Percentiles rank a stretch among this genome's conserved stretches.
Evolutionary conservation across 2,329 filamentous ascomycete species (phyloP).

Genomic region (Phaeosphaeriaceae sp.): DNA sequence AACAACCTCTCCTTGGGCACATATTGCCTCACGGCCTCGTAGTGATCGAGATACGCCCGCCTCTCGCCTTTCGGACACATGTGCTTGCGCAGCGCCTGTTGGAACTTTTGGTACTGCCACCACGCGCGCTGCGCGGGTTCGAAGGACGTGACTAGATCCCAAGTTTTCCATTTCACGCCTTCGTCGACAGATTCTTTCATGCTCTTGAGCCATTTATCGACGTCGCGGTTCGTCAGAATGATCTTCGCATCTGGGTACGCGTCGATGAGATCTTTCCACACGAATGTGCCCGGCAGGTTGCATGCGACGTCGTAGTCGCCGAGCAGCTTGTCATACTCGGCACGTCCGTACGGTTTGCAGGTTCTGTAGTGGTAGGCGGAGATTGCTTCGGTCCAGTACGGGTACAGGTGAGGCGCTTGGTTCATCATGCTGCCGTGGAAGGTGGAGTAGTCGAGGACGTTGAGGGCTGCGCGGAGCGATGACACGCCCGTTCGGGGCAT

Average conservation of each 20-base stretch:
- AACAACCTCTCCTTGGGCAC: constrained; percentile 32
- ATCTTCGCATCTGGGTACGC: constrained; percentile 45
- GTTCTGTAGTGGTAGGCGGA: not conserved
- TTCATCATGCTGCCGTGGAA: not conserved
- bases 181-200: constrained; percentile 36
- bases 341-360: not conserved
- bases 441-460: not conserved
- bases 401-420: not conserved
- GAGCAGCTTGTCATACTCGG: not conserved
- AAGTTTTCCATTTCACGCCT: too few species aligned
- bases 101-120: not conserved
- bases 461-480: not conserved
- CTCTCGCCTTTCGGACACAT: not conserved
- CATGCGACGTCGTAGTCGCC: not conserved
- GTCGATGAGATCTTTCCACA: constrained; percentile 28
- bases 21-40: constrained; percentile 27
- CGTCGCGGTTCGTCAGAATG: constrained; percentile 40
- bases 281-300: not conserved
- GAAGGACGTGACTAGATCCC: too few species aligned
- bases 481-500: not conserved
- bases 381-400: not conserved
- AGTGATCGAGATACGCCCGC: constrained; percentile 30
- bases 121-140: too few species aligned
- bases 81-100: not conserved
- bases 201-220: constrained; percentile 34